Evolutionary conservation across 176 grass and related monocot genomes (phyloP).

Genomic region (Eremochloa ophiuroides): DNA sequence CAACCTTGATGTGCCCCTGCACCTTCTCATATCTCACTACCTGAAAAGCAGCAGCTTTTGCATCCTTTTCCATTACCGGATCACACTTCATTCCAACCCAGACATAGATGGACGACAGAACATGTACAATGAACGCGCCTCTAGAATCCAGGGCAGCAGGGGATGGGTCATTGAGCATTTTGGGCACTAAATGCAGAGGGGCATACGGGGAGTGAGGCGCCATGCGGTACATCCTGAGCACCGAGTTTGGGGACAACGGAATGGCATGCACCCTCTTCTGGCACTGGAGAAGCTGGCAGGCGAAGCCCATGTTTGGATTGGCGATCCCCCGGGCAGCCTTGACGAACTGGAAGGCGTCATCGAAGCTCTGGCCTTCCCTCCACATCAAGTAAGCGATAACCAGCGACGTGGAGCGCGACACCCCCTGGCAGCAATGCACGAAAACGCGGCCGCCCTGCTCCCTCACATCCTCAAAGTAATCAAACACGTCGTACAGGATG

Average conservation of each 20-base stretch:
- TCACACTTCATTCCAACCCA: constrained; percentile 81
- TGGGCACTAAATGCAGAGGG: constrained; percentile 88
- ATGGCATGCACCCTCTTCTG: constrained; percentile 96
- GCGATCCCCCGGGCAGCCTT: constrained; percentile 93
- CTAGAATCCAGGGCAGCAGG: constrained; percentile 75
- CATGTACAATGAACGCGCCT: constrained; percentile 87
- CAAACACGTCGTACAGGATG: constrained; percentile 96
- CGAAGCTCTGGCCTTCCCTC: constrained; percentile 96
- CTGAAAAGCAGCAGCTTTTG: constrained; percentile 75
- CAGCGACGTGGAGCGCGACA: constrained; percentile 84
- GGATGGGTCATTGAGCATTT: constrained; percentile 86
- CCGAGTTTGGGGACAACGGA: constrained; percentile 81
- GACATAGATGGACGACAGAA: constrained; percentile 88
- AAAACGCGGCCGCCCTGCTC: constrained; percentile 78
- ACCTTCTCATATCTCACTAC: constrained; percentile 97
- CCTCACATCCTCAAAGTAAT: constrained; percentile 98
- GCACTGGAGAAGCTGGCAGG: constrained; percentile 95
- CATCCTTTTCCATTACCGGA: constrained; percentile 90
- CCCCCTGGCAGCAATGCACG: constrained; percentile 97
- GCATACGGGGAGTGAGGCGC: constrained; percentile 87
- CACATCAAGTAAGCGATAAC: constrained; percentile 99
- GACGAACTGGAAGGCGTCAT: constrained; percentile 85
- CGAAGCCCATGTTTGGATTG: constrained; percentile 97
- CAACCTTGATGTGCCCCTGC: constrained; percentile 63
- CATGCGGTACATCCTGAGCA: constrained; percentile 88